phyloP scores from a whole-genome alignment of 768 basidiomycete genomes.

The Lactarius evosmus region DNA sequence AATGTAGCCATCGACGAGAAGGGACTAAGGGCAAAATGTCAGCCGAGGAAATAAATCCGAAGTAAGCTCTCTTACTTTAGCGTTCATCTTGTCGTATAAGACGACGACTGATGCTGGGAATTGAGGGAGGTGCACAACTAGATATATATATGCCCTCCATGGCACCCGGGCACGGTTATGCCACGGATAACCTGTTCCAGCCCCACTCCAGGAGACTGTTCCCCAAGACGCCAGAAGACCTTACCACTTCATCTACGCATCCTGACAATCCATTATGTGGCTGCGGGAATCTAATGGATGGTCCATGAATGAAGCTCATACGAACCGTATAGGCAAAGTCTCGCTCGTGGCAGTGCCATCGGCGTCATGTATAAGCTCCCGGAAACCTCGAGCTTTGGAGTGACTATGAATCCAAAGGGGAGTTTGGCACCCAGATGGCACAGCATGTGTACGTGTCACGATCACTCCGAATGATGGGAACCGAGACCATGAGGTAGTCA shows the following conservation, averaged over 20 bases:
- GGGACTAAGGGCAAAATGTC: neutral
- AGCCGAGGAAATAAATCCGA: neutral
- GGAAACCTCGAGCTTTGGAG: neutral
- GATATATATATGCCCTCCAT: neutral
- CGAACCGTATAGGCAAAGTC: neutral
- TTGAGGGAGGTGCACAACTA: neutral
- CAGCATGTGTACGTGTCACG: neutral
- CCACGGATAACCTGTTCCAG: neutral
- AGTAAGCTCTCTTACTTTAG: neutral
- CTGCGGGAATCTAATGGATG: neutral
- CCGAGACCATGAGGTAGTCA: neutral
- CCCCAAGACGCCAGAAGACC: neutral
- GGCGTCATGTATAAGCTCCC: neutral
- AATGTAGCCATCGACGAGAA: slow-evolving; percentile 20
- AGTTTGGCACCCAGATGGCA: slow-evolving; percentile 5
- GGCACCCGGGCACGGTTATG: slow-evolving; percentile 15
- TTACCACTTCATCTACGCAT: neutral
- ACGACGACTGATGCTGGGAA: neutral
- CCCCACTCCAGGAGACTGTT: slow-evolving; percentile 1
- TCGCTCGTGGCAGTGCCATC: neutral
- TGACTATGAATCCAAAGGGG: neutral
- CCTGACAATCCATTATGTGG: neutral
- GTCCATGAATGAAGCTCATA: neutral
- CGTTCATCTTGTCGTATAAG: neutral
- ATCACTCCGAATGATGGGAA: neutral